phyloP scores from a whole-genome alignment of 768 basidiomycete species.

The Pleurotus tuber-regium region DNA sequence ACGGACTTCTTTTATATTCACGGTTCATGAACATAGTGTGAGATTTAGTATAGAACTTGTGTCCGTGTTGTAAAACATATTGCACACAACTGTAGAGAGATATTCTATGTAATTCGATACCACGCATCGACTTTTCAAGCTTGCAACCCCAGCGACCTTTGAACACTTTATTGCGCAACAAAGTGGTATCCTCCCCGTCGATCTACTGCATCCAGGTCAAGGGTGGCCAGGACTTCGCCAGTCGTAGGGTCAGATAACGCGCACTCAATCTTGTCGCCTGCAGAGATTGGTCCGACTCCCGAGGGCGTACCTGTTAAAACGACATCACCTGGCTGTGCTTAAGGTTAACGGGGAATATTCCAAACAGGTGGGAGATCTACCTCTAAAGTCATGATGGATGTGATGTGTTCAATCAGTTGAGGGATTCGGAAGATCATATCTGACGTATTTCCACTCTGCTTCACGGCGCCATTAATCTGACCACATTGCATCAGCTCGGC shows the following conservation, averaged over 20 bases:
- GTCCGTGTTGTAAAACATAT: not conserved
- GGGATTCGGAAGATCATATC: constrained; percentile 96
- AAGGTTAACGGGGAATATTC: not conserved
- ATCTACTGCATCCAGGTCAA: constrained; percentile 64
- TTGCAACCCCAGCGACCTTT: no score
- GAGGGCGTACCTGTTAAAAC: constrained; percentile 90
- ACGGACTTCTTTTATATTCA: not conserved
- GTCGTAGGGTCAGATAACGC: constrained; percentile 50
- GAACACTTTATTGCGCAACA: no score
- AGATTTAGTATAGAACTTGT: not conserved
- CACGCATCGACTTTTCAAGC: no score
- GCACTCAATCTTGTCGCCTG: constrained; percentile 81
- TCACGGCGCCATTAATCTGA: constrained; percentile 79
- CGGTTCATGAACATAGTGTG: not conserved
- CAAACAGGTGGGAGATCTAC: constrained; percentile 34
- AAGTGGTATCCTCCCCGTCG: constrained; percentile 64
- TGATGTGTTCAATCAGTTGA: constrained; percentile 83
- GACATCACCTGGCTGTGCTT: constrained; percentile 80
- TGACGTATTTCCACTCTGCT: constrained; percentile 80
- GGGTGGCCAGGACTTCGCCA: constrained; percentile 54
- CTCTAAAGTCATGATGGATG: constrained; percentile 97
- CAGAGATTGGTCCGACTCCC: constrained; percentile 76
- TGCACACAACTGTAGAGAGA: not conserved
- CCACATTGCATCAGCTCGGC: not conserved
- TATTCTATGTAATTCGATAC: not conserved